Conservation (phyloP, 1,139 yeast genomes). For the Pichia sp. region DNA sequence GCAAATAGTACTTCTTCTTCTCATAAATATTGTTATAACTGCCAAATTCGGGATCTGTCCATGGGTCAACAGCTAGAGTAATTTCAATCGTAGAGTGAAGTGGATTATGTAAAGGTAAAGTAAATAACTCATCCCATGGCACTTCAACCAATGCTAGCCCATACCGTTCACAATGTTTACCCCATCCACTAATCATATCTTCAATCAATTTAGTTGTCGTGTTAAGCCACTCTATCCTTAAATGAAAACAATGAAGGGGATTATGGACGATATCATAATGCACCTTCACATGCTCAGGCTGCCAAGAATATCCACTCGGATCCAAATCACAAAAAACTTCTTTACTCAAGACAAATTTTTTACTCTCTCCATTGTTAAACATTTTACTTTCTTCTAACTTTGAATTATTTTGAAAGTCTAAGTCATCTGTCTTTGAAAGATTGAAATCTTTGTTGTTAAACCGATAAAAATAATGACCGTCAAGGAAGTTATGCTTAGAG, state of each 20-base stretch:
- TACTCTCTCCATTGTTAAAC: background rate
- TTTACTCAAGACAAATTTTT: constrained; percentile 45
- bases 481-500: constrained; percentile 72
- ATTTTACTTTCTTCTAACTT: background rate
- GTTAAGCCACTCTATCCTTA: constrained; percentile 87
- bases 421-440: background rate
- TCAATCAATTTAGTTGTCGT: constrained; percentile 86
- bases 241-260: constrained; percentile 91
- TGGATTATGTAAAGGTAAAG: constrained; percentile 70
- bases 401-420: background rate
- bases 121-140: constrained; percentile 83
- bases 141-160: constrained; percentile 86
- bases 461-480: constrained; percentile 88
- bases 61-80: constrained; percentile 58
- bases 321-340: constrained; percentile 71
- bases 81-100: constrained; percentile 80
- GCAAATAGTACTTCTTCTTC: constrained; percentile 44
- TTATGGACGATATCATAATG: constrained; percentile 91
- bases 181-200: constrained; percentile 76
- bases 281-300: constrained; percentile 72
- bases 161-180: constrained; percentile 75
- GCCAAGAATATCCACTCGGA: constrained; percentile 59
- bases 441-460: constrained; percentile 41
- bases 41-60: constrained; percentile 51
- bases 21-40: constrained; percentile 33